Conservation (phyloP, 352 stramenopile genomes). For the Phytophthora aleatoria region DNA sequence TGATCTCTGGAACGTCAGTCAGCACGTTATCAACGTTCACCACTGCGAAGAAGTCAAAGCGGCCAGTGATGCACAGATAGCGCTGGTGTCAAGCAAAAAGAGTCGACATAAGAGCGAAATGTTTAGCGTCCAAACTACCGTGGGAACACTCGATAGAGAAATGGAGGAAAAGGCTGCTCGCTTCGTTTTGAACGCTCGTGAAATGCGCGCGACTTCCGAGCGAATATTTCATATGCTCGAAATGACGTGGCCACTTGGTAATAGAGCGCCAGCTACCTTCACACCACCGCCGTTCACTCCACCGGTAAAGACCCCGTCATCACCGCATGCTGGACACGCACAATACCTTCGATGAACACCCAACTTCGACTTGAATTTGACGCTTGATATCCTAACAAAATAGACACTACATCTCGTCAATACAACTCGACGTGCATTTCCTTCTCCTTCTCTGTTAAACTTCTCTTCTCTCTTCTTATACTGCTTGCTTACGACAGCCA, state of each 20-base stretch:
- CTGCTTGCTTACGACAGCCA: conserved; percentile 48
- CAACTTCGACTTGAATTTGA: background rate
- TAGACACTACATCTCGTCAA: conserved; percentile 19
- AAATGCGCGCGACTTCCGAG: conserved; percentile 40
- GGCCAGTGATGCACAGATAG: conserved; percentile 14
- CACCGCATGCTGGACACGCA: conserved; percentile 1
- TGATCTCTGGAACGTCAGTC: conserved; percentile 65
- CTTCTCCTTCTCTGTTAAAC: conserved; percentile 1
- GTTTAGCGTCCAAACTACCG: conserved; percentile 9
- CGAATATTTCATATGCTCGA: conserved; percentile 55
- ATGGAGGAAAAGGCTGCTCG: conserved; percentile 48
- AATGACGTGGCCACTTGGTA: conserved; percentile 31
- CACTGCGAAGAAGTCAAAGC: conserved; percentile 37
- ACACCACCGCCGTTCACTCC: conserved; percentile 38
- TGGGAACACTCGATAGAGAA: conserved; percentile 51
- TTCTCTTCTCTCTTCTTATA: conserved; percentile 4
- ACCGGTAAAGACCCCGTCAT: conserved; percentile 17
- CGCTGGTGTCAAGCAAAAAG: conserved; percentile 23
- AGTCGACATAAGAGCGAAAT: conserved; percentile 22
- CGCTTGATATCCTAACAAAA: background rate
- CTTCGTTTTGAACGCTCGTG: conserved; percentile 44
- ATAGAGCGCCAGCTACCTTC: conserved; percentile 13
- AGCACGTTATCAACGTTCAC: conserved; percentile 56
- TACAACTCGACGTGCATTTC: conserved; percentile 20
- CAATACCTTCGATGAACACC: conserved; percentile 16